A percentile compares a stretch with the other conserved stretches of the same genome.
These are phyloP conservation scores for Parachaetomium inaequale DNA, from an alignment of 495 filamentous ascomycete genomes.

Conservation along the genomic window DNA sequence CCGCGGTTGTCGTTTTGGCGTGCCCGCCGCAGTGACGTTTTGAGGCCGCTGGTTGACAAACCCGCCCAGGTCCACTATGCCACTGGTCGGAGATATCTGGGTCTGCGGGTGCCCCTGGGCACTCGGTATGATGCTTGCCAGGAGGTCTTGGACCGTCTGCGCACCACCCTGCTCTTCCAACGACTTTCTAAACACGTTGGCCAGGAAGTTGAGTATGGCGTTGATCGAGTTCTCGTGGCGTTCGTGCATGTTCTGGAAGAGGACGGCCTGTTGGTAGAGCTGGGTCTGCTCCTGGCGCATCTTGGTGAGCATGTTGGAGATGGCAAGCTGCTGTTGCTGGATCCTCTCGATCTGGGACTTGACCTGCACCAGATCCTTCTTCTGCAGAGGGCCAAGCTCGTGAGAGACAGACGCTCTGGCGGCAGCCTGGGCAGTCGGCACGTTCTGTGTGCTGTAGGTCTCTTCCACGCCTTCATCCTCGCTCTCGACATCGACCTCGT, in stretches of 20 bases:
- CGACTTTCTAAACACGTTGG: slow-evolving; percentile 85
- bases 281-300: slow-evolving; percentile 81
- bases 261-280: slow-evolving; percentile 81
- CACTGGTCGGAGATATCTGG: slow-evolving; percentile 55
- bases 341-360: slow-evolving; percentile 75
- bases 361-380: slow-evolving; percentile 71
- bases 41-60: slow-evolving; percentile 46
- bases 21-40: slow-evolving; percentile 36
- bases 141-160: slow-evolving; percentile 67
- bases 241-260: slow-evolving; percentile 87
- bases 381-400: slow-evolving; percentile 56
- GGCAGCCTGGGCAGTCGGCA: slow-evolving; percentile 12
- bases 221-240: slow-evolving; percentile 98
- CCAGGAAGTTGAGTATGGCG: slow-evolving; percentile 92
- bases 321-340: slow-evolving; percentile 78
- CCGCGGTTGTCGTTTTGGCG: slow-evolving; percentile 46
- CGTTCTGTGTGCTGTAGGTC: slow-evolving; percentile 18
- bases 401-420: slow-evolving; percentile 27
- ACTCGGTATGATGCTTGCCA: slow-evolving; percentile 63
- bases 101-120: slow-evolving; percentile 36
- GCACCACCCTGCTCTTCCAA: slow-evolving; percentile 56
- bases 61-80: slow-evolving; percentile 73
- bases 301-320: slow-evolving; percentile 72
- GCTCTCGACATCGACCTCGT: slow-evolving; percentile 66
- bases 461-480: slow-evolving; percentile 61